Percentiles rank a stretch among this genome's conserved stretches.
These are phyloP conservation scores for Debaryomyces tyrocola DNA, from an alignment of 805 yeast genomes.

Conservation along the genomic window DNA sequence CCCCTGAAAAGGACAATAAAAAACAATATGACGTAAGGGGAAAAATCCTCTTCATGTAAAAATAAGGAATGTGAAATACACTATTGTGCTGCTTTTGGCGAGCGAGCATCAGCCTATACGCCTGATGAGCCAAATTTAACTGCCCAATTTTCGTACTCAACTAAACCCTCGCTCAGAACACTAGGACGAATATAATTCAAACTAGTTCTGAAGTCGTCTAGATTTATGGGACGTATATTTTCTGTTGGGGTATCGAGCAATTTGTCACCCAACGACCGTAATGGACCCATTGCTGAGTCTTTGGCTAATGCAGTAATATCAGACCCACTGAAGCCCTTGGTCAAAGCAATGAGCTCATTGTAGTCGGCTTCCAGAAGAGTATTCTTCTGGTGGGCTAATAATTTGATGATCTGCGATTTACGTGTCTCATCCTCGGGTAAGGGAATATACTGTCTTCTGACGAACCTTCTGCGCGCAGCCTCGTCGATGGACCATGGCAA, in stretches of 20 bases:
- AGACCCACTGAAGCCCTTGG: conserved; percentile 85
- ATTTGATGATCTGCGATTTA: conserved; percentile 62
- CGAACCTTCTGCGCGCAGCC: conserved; percentile 92
- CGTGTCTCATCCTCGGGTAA: conserved; percentile 88
- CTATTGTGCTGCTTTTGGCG: background rate
- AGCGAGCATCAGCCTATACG: conserved; percentile 40
- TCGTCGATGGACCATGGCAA: conserved; percentile 97
- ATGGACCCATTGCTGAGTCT: conserved; percentile 98
- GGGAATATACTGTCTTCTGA: conserved; percentile 89
- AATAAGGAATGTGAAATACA: background rate
- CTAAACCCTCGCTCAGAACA: conserved; percentile 78
- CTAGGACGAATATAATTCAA: conserved; percentile 82
- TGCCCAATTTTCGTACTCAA: conserved; percentile 88
- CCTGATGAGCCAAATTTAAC: conserved; percentile 83
- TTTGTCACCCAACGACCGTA: conserved; percentile 85
- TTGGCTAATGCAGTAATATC: conserved; percentile 92
- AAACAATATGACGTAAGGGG: background rate
- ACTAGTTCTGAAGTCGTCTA: conserved; percentile 74
- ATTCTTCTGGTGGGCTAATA: conserved; percentile 71
- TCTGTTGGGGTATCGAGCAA: conserved; percentile 68
- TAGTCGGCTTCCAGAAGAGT: conserved; percentile 65
- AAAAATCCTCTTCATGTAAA: background rate
- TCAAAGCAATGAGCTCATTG: conserved; percentile 56
- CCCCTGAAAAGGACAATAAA: background rate
- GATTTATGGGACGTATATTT: conserved; percentile 71